Base-by-base conservation (phyloP, 2,329 filamentous ascomycete species). In the Aspergillus pseudotamarii region DNA sequence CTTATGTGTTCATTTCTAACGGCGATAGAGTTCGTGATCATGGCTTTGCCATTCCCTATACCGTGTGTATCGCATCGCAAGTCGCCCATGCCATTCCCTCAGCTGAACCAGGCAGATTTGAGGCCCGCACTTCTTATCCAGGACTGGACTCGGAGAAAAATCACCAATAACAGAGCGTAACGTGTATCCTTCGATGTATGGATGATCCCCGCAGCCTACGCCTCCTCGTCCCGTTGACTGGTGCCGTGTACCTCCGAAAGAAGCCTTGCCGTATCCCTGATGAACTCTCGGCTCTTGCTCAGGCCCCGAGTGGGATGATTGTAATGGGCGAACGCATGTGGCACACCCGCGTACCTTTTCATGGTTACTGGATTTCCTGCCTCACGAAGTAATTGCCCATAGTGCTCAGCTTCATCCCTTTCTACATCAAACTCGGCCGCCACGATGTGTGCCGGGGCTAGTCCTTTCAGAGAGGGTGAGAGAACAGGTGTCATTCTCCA, bases 401-500 rank as follows among this genome's bases (percentile, higher is more conserved):
- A 74, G 11, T 64, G 60, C 34, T 76, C 72, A 4, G 75, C 75
- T 57, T 78, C 73, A 62, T 78, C 76, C n/a, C 77, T 68, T 57
- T 75, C 65, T 6, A 75, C 59, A 57, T 78, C 76, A 59, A 77
- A 75, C 55, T 77, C 76, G 2, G 76, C 76, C 1, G 75, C 78
- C 41, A 78, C 60, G 10, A 78, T 71, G 12, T 78, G 70, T 1
- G 74, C 74, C 1, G 66, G 70, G 0, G 75, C 71, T 11, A 78
- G 56, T 8, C 66, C 60, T 3, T 60, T 32, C 19, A 77, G 3
- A 73, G 14, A 70, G 6, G 67, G 67, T 8, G 76, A 73, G 3
- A 72, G 59, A 0, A 78, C 69, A 2, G 71, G 69, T 3, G 57
- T 70, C 26, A 71, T 65, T 5, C 59, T 59, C 66, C 68, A 70